A percentile compares a stretch with the other conserved stretches of the same genome.
phyloP scores from a whole-genome alignment of 192 early-diverging fungal genomes.

The Endogone sp. region DNA sequence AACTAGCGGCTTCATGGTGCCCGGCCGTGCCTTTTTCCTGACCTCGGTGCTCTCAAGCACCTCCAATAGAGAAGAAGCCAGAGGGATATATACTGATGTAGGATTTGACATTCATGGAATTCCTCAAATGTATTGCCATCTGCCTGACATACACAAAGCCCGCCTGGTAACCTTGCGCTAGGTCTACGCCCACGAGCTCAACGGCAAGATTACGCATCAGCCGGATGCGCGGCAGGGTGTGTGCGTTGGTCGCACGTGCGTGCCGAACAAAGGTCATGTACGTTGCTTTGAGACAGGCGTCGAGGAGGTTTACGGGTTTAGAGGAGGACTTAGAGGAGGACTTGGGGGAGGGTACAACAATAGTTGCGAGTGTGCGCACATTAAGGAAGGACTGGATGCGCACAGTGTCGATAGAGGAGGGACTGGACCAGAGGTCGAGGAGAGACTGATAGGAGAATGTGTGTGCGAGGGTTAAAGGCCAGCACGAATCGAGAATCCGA shows the following conservation, averaged over 20 bases:
- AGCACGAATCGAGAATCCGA: too few relatives aligned
- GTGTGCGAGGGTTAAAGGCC: too few relatives aligned
- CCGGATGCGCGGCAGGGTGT: constrained; percentile 79
- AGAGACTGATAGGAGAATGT: constrained; percentile 28
- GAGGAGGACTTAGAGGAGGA: constrained; percentile 5
- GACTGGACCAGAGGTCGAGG: constrained; percentile 46
- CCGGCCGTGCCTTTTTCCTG: constrained; percentile 64
- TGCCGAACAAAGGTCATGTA: constrained; percentile 79
- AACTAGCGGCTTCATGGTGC: constrained; percentile 82
- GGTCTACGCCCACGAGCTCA: constrained; percentile 79
- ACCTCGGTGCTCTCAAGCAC: constrained; percentile 76
- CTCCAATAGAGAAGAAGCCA: constrained; percentile 82
- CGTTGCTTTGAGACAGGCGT: constrained; percentile 71
- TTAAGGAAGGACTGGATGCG: constrained; percentile 81
- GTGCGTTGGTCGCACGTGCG: constrained; percentile 71
- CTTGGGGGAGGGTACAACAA: constrained; percentile 19
- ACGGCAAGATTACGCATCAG: constrained; percentile 93
- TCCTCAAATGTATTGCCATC: constrained; percentile 88
- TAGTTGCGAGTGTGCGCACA: constrained; percentile 68
- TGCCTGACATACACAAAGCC: constrained; percentile 93
- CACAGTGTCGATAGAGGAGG: constrained; percentile 58
- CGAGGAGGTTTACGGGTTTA: constrained; percentile 49
- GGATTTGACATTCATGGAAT: constrained; percentile 82
- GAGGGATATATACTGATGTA: constrained; percentile 80
- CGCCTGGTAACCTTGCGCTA: constrained; percentile 83